Evolutionary conservation across 2,329 filamentous ascomycete species (phyloP), one percentile per base, ranked within the genome.

Genomic region (Ceratocystis colombiana): DNA sequence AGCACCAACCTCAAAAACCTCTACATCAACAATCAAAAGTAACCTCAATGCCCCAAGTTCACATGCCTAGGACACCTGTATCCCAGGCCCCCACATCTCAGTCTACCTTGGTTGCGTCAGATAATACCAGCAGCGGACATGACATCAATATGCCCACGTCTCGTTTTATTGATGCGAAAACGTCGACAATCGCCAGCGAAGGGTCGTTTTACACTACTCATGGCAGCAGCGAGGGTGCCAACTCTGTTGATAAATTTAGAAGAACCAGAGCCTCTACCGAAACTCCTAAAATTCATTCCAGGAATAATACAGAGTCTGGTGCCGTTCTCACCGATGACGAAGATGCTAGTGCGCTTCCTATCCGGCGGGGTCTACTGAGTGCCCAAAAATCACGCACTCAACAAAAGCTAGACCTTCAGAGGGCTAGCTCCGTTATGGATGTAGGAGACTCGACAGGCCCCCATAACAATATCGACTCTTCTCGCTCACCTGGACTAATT

Each of bases 321-420:
- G 62, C 55, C 17, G 61, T n/a, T 12, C 46, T 69, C 10, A 69
- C 65, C 15, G 69, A 72, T 7, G 75, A 76, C 5, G 76, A 78
- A 37, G 74, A 76, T 50, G 74, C 74, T 53, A 74, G 73, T 15
- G 55, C 45, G 20, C 37, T 61, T 12, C 33, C 53, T 6, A 44
- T 25, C 12, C 74, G 76, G 69, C 75, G 70, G 69, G 78, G 71
- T 20, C 75, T 75, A 1, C 76, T 76, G 0, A 74, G 79, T 0
- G 79, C 80, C 0, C 81, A 84, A 68, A 80, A 83, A 70, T 88
- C 85, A 65, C 81, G 88, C 15, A 89, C 86, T 0, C 87, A 90
- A 74, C 87, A 90, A 73, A 90, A 90, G 71, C 78, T 90, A 15
- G 87, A 89, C 75, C 79, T 90, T 1, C 87, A 90, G 72, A 82